A percentile compares a stretch with the other conserved stretches of the same genome.
Conservation (phyloP, 768 basidiomycete genomes). For the Naganishia vaughanmartiniae region DNA sequence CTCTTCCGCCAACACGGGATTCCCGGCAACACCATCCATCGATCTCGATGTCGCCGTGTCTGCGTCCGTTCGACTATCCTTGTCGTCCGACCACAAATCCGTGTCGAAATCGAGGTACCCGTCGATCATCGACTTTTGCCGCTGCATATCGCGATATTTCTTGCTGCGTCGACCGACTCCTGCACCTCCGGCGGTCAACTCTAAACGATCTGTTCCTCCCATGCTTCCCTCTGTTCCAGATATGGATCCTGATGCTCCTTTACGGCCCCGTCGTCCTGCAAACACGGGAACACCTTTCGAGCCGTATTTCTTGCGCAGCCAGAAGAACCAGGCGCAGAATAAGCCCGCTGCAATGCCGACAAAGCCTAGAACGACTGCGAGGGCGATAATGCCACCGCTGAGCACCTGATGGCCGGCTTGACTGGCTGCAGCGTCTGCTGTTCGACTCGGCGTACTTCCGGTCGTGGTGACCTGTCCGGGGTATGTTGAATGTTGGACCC, state of each 20-base stretch:
- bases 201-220: slow-evolving; percentile 12
- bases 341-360: slow-evolving; percentile 44
- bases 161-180: slow-evolving; percentile 30
- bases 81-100: slow-evolving; percentile 42
- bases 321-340: slow-evolving; percentile 52
- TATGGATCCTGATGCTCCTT: slow-evolving; percentile 10
- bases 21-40: background rate
- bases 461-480: slow-evolving; percentile 2
- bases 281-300: slow-evolving; percentile 35
- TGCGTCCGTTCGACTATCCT: background rate
- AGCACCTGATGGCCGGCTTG: slow-evolving; percentile 32
- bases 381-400: slow-evolving; percentile 43
- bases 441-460: slow-evolving; percentile 6
- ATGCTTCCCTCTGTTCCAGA: slow-evolving; percentile 7
- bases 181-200: background rate
- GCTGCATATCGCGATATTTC: slow-evolving; percentile 42
- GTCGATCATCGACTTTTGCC: slow-evolving; percentile 50
- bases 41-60: slow-evolving; percentile 8
- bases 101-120: slow-evolving; percentile 46
- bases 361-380: slow-evolving; percentile 42
- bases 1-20: background rate
- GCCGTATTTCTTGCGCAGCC: slow-evolving; percentile 46
- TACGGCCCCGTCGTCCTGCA: background rate
- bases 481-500: slow-evolving; percentile 34
- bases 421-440: slow-evolving; percentile 7